Percentiles rank a stretch among this genome's conserved stretches.
Evolutionary conservation across 2,329 filamentous ascomycete genomes (phyloP).

Genomic region (Fusarium sambucinum): DNA sequence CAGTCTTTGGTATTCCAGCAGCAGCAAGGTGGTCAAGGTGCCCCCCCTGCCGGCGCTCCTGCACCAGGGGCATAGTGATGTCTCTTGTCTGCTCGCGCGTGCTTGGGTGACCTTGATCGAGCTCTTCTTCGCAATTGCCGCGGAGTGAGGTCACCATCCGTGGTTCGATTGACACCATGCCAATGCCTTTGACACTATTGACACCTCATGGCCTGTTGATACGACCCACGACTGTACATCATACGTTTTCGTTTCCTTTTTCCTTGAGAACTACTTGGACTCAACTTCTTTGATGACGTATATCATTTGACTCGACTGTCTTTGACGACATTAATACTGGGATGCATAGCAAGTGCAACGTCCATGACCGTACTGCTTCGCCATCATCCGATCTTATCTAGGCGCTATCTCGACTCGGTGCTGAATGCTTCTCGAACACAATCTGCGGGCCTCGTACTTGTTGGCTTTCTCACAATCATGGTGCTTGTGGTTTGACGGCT

Average conservation of each 20-base stretch:
- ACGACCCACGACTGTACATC: constrained; percentile 52
- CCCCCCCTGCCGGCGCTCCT: constrained; percentile 52
- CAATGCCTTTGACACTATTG: constrained; percentile 43
- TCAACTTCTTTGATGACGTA: constrained; percentile 48
- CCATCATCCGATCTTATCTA: constrained; percentile 35
- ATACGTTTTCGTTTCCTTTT: constrained; percentile 40
- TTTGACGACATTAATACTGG: constrained; percentile 46
- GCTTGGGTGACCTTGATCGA: constrained; percentile 53
- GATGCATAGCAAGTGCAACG: constrained; percentile 35
- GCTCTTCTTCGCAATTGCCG: constrained; percentile 44
- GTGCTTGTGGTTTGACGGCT: constrained; percentile 37
- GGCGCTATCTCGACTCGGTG: constrained; percentile 37
- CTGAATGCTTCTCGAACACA: constrained; percentile 36
- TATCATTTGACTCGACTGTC: constrained; percentile 46
- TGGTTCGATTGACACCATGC: constrained; percentile 52
- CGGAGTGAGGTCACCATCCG: constrained; percentile 44
- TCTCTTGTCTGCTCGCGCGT: constrained; percentile 45
- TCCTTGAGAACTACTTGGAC: constrained; percentile 46
- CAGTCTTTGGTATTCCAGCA: constrained; percentile 69
- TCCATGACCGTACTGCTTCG: constrained; percentile 41
- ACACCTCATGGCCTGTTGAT: constrained; percentile 47
- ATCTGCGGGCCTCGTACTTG: constrained; percentile 19
- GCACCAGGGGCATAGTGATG: constrained; percentile 56
- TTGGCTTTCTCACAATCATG: constrained; percentile 28
- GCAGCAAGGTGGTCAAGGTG: constrained; percentile 55